Base-by-base conservation (phyloP, 352 stramenopile species). In the Globisporangium okanoganense region DNA sequence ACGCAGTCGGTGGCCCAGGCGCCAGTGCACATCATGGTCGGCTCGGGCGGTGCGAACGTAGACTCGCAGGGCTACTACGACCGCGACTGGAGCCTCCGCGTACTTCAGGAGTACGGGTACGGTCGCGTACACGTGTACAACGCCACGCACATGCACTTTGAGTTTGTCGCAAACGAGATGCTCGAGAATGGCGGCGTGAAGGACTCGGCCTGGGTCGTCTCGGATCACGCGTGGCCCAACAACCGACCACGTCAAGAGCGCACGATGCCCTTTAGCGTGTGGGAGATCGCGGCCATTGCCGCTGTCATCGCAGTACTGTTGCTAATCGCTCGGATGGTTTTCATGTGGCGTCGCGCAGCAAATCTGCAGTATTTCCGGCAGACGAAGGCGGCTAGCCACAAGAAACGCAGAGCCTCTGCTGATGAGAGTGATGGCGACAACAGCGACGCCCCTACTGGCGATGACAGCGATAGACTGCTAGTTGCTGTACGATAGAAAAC, bases 91-190 rank as follows among this genome's bases (percentile, higher is more conserved):
- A 68, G 31, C 25, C 18, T 59, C 31, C 35, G 20, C 2, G 50
- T 58, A 20, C 22, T 60, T 18, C 55, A 58, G 7, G 62, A 60
- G 56, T 62, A 61, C 27, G 76, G 76, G 31, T 84, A 84, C 53
- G 71, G 75, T 3, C 79, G 76, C 27, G 61, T 87, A 27, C 76
- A 88, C 29, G 72, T 88, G 38, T 76, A 82, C 62, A 88, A 88
- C 48, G 70, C 65, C 27, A 75, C 67, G 0, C 76, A 87, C 47
- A 51, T 72, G 38, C 75, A 80, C 25, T 78, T 84, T 40, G 79
- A 88, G 62, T 87, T 84, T 31, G 64, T 83, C 33, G 71, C 65
- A 10, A 69, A 80, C 52, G 59, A 51, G 12, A 48, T 48, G 10
- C 61, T 76, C 43, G 60, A 48, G 8, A 45, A 43, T n/a, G 53